A percentile compares a stretch with the other conserved stretches of the same genome.
Evolutionary conservation across 306 rosid species (phyloP).

Genomic region (Cicer arietinum): DNA sequence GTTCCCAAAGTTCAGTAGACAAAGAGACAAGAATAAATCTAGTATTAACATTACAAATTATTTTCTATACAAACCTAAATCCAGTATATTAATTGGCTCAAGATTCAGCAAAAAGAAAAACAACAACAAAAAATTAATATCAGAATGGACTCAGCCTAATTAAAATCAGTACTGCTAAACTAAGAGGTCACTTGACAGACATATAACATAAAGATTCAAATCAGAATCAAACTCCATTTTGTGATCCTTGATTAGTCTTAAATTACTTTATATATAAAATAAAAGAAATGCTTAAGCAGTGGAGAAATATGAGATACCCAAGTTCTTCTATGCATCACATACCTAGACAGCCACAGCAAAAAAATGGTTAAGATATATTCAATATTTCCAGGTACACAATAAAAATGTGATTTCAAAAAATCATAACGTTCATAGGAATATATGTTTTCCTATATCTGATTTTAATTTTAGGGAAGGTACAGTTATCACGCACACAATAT

Average conservation of each 20-base stretch:
- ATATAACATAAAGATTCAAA: not conserved
- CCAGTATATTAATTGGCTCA: not conserved
- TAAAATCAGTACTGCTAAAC: not conserved
- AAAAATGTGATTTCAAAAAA: not conserved
- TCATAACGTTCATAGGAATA: not conserved
- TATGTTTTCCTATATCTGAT: not conserved
- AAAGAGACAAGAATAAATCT: slow-evolving; percentile 17
- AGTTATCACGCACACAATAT: not conserved
- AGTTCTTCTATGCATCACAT: not conserved
- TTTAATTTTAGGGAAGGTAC: not conserved
- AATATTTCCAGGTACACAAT: not conserved
- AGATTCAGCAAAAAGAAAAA: not conserved
- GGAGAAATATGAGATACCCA: not conserved
- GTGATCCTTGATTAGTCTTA: not conserved
- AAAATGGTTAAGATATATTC: not conserved
- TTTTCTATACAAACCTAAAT: slow-evolving; percentile 4
- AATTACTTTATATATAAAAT: not conserved
- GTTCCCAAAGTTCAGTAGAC: slow-evolving; percentile 23
- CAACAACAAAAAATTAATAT: not conserved
- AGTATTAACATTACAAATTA: slow-evolving; percentile 8
- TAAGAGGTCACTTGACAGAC: not conserved
- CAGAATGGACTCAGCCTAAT: not conserved
- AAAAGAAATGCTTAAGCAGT: not conserved
- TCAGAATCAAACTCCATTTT: slow-evolving; percentile 24
- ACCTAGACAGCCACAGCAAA: not conserved